A percentile compares a stretch with the other conserved stretches of the same genome.
Evolutionary conservation across 768 basidiomycete species (phyloP).

Genomic region (Boletus edulis): DNA sequence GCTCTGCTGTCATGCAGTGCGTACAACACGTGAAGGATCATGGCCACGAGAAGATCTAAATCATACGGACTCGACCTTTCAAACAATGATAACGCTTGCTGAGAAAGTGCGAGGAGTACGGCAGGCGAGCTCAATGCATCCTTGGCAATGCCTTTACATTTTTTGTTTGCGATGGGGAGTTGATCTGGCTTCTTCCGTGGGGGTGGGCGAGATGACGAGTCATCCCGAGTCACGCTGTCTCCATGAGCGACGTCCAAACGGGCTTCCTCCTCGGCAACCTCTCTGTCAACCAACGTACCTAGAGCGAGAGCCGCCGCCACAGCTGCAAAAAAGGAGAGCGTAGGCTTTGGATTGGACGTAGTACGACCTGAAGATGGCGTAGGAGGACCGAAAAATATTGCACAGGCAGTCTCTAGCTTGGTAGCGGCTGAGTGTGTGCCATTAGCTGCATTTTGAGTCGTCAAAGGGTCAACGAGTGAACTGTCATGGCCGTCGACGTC

Average conservation of each 20-base stretch:
- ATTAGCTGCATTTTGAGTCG: constrained; percentile 32
- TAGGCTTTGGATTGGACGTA: constrained; percentile 14
- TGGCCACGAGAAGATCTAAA: constrained; percentile 58
- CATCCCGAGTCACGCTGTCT: constrained; percentile 18
- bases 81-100: constrained; percentile 43
- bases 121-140: constrained; percentile 32
- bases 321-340: constrained; percentile 52
- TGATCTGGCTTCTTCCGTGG: constrained; percentile 23
- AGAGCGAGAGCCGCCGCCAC: constrained; percentile 59
- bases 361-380: constrained; percentile 10
- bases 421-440: constrained; percentile 12
- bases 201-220: constrained; percentile 23
- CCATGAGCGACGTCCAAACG: constrained; percentile 23
- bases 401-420: constrained; percentile 29
- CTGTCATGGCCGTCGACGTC: constrained; percentile 25
- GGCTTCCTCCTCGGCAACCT: constrained; percentile 26
- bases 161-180: constrained; percentile 14
- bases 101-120: constrained; percentile 46
- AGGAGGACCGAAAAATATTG: constrained; percentile 30
- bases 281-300: constrained; percentile 44
- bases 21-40: constrained; percentile 54
- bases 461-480: constrained; percentile 7
- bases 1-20: constrained; percentile 51
- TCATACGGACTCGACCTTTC: constrained; percentile 46
- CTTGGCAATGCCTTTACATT: constrained; percentile 29